These are phyloP conservation scores for Penicillium sp. DNA, from an alignment of 2,329 filamentous ascomycete species.

Conservation along the genomic window DNA sequence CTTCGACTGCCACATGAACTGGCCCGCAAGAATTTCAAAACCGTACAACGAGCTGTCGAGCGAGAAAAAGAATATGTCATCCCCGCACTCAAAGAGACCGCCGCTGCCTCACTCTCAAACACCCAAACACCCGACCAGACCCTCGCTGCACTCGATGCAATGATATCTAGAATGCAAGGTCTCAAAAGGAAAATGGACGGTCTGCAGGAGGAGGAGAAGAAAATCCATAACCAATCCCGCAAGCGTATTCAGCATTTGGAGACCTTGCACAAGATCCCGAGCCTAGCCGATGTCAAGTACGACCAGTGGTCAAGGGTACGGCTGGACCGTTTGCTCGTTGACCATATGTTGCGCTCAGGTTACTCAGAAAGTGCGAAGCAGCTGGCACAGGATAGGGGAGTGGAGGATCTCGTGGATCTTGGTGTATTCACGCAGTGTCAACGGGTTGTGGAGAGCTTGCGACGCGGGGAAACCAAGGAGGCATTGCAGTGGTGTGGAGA, in stretches of 20 bases:
- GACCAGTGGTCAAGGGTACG: slow-evolving; percentile 82
- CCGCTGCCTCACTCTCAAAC: slow-evolving; percentile 64
- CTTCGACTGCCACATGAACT: slow-evolving; percentile 91
- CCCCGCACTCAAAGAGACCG: slow-evolving; percentile 50
- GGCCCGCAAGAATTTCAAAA: slow-evolving; percentile 89
- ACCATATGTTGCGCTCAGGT: slow-evolving; percentile 83
- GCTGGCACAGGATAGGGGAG: slow-evolving; percentile 70
- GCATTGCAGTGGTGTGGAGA: slow-evolving; percentile 88
- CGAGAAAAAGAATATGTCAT: slow-evolving; percentile 49
- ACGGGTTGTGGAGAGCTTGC: slow-evolving; percentile 70
- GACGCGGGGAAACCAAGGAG: slow-evolving; percentile 68
- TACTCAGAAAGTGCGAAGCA: slow-evolving; percentile 74
- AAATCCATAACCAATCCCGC: slow-evolving; percentile 70
- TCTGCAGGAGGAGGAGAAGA: slow-evolving; percentile 75
- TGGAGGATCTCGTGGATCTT: slow-evolving; percentile 81
- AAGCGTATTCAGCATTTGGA: slow-evolving; percentile 78
- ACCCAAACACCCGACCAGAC: slow-evolving; percentile 65
- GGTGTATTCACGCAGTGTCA: slow-evolving; percentile 83
- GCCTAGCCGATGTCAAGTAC: slow-evolving; percentile 87
- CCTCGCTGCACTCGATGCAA: slow-evolving; percentile 76
- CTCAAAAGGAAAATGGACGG: slow-evolving; percentile 82
- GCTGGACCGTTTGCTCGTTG: slow-evolving; percentile 82
- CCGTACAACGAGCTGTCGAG: slow-evolving; percentile 54
- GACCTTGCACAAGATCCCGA: slow-evolving; percentile 74
- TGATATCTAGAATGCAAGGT: slow-evolving; percentile 79